Base-by-base conservation (phyloP, 2,329 filamentous ascomycete species). In the Bipolaris cookei region DNA sequence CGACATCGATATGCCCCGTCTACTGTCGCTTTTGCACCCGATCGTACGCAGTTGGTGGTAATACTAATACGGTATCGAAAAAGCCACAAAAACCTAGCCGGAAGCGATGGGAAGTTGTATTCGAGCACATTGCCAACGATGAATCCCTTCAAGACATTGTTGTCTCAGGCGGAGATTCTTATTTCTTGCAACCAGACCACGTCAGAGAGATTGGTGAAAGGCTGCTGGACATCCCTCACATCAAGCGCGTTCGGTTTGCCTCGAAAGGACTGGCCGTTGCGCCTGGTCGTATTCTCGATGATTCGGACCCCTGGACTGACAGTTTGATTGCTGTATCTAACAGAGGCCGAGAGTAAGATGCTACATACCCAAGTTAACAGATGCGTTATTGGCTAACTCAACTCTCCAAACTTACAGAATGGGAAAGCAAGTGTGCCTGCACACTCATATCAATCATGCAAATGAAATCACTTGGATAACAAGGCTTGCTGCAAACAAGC, bases 381-480 rank as follows among this genome's bases (percentile, higher is more conserved):
- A 16, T n/a, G 0, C 14, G 8, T 49, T 28, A 5, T 13, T 11
- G 14, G 42, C 49, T 58, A 21, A 58, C 35, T 11, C 4, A n/a
- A 30, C 35, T 32, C 21, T 30, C n/a, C 13, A 30, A 44, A 42
- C 13, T 13, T 20, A 6, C 35, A 57, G 55, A 25, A 58, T 81
- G 21, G 85, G 85, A 4, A 88, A 88, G 68, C 79, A 83, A 48
- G 80, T 88, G 62, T 86, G 85, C 3, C 74, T 88, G 51, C 86
- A 89, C 67, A 89, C 86, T 0, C 87, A 89, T 65, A 86, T 88
- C 73, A 88, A 88, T 63, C 84, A 88, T 60, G 82, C 85, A 0
- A 80, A 80, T 35, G 86, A 88, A 69, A 82, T 88, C 53, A 85
- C 84, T 3, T 88, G 86, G 85, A 76, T 87, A 23, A 85, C 83